Evolutionary conservation across 129 eudicot genomes (phyloP).

Genomic region (Solidago caesia): DNA sequence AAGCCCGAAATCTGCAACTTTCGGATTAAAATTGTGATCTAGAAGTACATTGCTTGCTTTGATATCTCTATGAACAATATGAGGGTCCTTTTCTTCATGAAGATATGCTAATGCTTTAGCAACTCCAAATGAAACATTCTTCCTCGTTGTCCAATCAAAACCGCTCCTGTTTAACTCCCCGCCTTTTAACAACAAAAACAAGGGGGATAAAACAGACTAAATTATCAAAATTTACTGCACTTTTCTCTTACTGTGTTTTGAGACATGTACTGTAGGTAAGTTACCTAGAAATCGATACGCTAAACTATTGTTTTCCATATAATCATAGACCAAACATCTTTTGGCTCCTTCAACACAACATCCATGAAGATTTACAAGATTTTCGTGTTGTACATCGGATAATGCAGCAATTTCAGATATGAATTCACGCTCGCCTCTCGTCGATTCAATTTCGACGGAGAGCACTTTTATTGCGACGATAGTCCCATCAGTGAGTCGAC

Average conservation of each 20-base stretch:
- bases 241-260: background rate
- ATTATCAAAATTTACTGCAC: background rate
- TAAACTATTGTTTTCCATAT: constrained; percentile 85
- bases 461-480: constrained; percentile 76
- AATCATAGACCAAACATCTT: constrained; percentile 69
- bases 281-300: constrained; percentile 63
- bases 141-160: constrained; percentile 63
- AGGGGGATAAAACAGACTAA: background rate
- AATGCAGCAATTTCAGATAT: constrained; percentile 73
- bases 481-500: constrained; percentile 53
- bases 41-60: constrained; percentile 84
- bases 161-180: constrained; percentile 47
- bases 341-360: constrained; percentile 73
- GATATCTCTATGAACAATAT: constrained; percentile 75
- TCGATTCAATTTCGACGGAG: constrained; percentile 66
- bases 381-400: constrained; percentile 63
- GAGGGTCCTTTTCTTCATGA: constrained; percentile 73
- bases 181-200: constrained; percentile 35
- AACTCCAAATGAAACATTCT: constrained; percentile 52
- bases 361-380: constrained; percentile 72
- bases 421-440: constrained; percentile 91
- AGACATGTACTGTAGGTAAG: background rate
- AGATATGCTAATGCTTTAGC: constrained; percentile 79
- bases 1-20: constrained; percentile 86
- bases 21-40: constrained; percentile 63